Evolutionary conservation across 163 green algal genomes (phyloP).

Genomic region (Scenedesmus sp.): DNA sequence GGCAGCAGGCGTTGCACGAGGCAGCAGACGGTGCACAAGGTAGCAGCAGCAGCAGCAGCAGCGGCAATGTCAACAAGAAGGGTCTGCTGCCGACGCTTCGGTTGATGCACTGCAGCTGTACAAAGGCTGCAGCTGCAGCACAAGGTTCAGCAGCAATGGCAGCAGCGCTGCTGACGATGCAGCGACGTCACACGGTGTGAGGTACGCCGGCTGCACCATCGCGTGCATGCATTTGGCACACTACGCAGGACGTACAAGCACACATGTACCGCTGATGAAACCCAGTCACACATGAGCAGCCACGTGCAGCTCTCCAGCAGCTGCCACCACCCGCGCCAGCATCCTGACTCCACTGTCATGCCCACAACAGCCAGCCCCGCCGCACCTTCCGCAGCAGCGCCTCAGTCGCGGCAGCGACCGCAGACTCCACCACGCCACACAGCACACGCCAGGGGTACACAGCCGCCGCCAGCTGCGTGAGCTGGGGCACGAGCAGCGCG

Average conservation of each 20-base stretch:
- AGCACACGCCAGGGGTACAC: constrained; percentile 4
- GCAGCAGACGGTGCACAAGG: too few species aligned
- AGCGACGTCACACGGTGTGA: neutral
- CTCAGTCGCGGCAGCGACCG: constrained; percentile 3
- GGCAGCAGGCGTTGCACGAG: too few species aligned
- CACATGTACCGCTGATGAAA: too few species aligned
- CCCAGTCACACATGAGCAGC: neutral
- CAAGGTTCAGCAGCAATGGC: neutral
- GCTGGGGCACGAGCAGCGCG: constrained; percentile 30
- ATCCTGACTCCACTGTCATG: too few species aligned
- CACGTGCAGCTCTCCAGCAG: neutral
- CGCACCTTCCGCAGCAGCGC: constrained; percentile 9
- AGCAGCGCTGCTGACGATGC: neutral
- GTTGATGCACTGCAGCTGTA: constrained; percentile 39
- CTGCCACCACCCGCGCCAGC: neutral
- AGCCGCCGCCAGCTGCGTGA: constrained; percentile 36
- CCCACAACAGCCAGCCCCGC: neutral
- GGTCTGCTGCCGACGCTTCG: neutral
- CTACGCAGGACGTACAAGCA: too few species aligned
- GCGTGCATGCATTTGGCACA: too few species aligned
- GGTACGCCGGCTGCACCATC: too few species aligned
- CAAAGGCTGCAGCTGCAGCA: constrained; percentile 18
- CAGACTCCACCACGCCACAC: constrained; percentile 17
- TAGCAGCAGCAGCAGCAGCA: constrained; percentile 9
- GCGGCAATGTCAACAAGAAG: neutral